These are phyloP conservation scores for Nakazawaea ernobii DNA, from an alignment of 805 yeast species.

Conservation along the genomic window DNA sequence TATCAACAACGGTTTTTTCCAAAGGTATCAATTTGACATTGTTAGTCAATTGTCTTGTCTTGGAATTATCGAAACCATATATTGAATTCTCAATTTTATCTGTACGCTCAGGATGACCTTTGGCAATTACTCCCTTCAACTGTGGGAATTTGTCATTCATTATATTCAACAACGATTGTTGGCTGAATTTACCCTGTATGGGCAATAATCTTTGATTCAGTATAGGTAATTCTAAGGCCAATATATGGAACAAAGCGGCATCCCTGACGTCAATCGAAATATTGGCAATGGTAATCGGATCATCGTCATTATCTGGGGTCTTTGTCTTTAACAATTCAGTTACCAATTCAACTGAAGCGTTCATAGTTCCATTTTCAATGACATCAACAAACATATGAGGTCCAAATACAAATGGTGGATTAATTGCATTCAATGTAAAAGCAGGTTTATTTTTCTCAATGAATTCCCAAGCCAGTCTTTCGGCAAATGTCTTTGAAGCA, in stretches of 20 bases:
- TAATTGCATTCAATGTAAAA: constrained; percentile 33
- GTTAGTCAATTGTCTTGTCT: constrained; percentile 24
- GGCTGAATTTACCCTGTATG: constrained; percentile 17
- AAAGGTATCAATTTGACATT: constrained; percentile 30
- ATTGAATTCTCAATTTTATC: constrained; percentile 4
- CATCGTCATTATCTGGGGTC: constrained; percentile 15
- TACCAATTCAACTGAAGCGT: constrained; percentile 30
- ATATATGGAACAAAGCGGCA: constrained; percentile 37
- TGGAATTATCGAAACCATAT: constrained; percentile 11
- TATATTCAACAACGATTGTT: constrained; percentile 23
- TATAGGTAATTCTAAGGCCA: constrained; percentile 17
- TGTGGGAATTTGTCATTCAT: constrained; percentile 34
- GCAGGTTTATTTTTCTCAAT: constrained; percentile 28
- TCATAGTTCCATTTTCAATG: constrained; percentile 24
- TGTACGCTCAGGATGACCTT: constrained; percentile 26
- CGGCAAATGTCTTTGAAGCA: constrained; percentile 50
- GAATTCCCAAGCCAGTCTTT: constrained; percentile 52
- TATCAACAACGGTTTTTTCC: constrained; percentile 34
- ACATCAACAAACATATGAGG: constrained; percentile 40
- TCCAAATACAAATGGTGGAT: constrained; percentile 43
- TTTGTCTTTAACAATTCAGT: constrained; percentile 16
- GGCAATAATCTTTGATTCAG: constrained; percentile 28
- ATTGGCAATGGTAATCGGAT: not conserved
- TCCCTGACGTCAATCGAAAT: constrained; percentile 36
- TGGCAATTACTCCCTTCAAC: constrained; percentile 38